These are phyloP conservation scores for Magnusiomyces fungicola DNA, from an alignment of 1,139 yeast genomes.

Conservation along the genomic window DNA sequence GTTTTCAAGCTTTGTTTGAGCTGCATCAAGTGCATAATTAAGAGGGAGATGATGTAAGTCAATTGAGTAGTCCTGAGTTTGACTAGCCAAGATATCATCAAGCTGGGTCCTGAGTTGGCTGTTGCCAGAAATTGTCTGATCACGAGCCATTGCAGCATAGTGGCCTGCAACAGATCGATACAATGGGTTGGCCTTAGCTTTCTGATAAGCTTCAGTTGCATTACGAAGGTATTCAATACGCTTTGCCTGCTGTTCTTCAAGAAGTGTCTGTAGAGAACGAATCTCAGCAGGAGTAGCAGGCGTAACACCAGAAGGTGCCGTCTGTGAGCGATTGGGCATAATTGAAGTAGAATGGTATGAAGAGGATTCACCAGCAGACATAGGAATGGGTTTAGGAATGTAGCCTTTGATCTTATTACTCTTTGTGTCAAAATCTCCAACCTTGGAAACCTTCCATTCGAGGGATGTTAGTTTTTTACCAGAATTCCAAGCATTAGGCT, in stretches of 20 bases:
- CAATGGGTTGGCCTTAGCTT: conserved; percentile 23
- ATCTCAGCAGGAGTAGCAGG: neutral
- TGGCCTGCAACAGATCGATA: conserved; percentile 25
- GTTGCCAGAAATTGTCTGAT: conserved; percentile 15
- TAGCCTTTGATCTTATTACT: neutral
- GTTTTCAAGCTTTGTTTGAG: conserved; percentile 19
- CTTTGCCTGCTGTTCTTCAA: neutral
- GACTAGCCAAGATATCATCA: conserved; percentile 15
- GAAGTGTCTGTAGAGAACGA: neutral
- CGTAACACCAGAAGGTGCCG: too few relatives aligned
- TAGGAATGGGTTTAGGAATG: neutral
- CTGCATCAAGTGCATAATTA: conserved; percentile 22
- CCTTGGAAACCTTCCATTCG: conserved; percentile 1
- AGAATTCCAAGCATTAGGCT: neutral
- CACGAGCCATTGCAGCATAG: conserved; percentile 22
- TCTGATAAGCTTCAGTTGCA: conserved; percentile 18
- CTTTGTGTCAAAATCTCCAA: neutral
- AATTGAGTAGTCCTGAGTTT: conserved; percentile 18
- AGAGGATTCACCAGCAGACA: too few relatives aligned
- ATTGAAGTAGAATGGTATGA: too few relatives aligned
- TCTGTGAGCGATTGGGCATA: too few relatives aligned
- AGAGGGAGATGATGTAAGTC: conserved; percentile 29
- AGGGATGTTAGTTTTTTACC: neutral
- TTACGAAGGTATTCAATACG: conserved; percentile 2
- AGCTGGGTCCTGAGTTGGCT: conserved; percentile 16